A percentile compares a stretch with the other conserved stretches of the same genome.
These are phyloP conservation scores for Lasiodiplodia gonubiensis DNA, from an alignment of 2,329 filamentous ascomycete species.

Conservation along the genomic window DNA sequence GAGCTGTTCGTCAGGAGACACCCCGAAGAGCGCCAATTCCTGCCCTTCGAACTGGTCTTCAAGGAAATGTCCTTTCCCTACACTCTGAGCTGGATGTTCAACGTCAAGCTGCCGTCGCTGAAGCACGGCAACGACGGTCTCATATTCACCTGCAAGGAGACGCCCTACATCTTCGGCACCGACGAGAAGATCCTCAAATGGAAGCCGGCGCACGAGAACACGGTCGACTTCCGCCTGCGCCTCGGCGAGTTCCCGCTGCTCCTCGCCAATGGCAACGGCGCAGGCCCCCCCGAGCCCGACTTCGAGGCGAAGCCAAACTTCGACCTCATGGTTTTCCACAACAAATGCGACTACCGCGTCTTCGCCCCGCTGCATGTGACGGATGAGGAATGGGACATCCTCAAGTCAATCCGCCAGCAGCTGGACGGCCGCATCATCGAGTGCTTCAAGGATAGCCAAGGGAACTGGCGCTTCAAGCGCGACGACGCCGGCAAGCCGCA, in stretches of 20 bases:
- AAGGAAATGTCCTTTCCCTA: slow-evolving; percentile 92
- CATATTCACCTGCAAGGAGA: slow-evolving; percentile 94
- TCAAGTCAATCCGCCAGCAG: slow-evolving; percentile 75
- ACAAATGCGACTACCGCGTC: slow-evolving; percentile 65
- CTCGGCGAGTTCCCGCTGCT: slow-evolving; percentile 73
- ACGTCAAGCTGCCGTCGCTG: slow-evolving; percentile 78
- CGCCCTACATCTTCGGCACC: slow-evolving; percentile 86
- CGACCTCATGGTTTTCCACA: slow-evolving; percentile 73
- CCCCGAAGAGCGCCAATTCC: slow-evolving; percentile 70
- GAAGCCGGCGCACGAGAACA: slow-evolving; percentile 96
- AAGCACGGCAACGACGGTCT: slow-evolving; percentile 95
- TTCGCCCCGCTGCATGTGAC: slow-evolving; percentile 44
- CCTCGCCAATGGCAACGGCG: slow-evolving; percentile 61
- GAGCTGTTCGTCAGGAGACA: slow-evolving; percentile 61
- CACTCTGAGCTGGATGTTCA: slow-evolving; percentile 78
- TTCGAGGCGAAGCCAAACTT: slow-evolving; percentile 81
- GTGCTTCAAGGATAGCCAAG: slow-evolving; percentile 77
- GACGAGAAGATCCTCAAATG: slow-evolving; percentile 95
- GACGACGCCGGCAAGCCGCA: slow-evolving; percentile 64
- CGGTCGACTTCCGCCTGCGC: slow-evolving; percentile 84
- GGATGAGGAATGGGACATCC: slow-evolving; percentile 78
- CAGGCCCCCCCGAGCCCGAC: slow-evolving; percentile 72
- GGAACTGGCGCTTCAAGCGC: slow-evolving; percentile 75
- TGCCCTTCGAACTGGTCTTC: slow-evolving; percentile 82
- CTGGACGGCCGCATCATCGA: slow-evolving; percentile 90